Evolutionary conservation across 495 filamentous ascomycete species (phyloP).

Genomic region (Aspergillus biplanus): DNA sequence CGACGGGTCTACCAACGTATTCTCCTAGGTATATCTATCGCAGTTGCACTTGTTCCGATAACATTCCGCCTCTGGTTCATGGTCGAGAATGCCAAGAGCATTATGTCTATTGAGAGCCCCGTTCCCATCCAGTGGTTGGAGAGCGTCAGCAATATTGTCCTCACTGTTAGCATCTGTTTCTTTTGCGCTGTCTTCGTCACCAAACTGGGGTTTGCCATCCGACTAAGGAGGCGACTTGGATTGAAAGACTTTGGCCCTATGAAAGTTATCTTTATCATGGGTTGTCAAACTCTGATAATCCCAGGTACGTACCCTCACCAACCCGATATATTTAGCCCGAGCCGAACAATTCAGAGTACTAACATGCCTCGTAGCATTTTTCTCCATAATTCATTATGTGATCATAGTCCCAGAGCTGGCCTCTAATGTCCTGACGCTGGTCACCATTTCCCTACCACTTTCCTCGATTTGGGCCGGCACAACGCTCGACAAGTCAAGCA

Average conservation of each 20-base stretch:
- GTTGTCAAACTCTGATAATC: conserved; percentile 76
- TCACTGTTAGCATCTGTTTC: conserved; percentile 70
- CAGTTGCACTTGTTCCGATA: conserved; percentile 59
- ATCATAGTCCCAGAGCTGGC: conserved; percentile 58
- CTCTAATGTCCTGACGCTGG: conserved; percentile 66
- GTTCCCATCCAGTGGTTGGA: conserved; percentile 49
- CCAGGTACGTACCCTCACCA: conserved; percentile 56
- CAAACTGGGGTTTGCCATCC: conserved; percentile 68
- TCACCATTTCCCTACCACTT: conserved; percentile 75
- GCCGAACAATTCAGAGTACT: not conserved
- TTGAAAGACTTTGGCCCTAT: conserved; percentile 66
- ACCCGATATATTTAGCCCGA: not conserved
- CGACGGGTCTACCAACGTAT: conserved; percentile 41
- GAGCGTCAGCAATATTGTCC: conserved; percentile 54
- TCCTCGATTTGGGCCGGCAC: conserved; percentile 76
- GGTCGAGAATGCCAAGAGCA: conserved; percentile 58
- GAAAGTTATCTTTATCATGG: conserved; percentile 74
- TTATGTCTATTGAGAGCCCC: conserved; percentile 38
- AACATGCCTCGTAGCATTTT: conserved; percentile 56
- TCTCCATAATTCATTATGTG: conserved; percentile 66
- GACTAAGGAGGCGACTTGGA: conserved; percentile 58
- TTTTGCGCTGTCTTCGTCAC: conserved; percentile 74
- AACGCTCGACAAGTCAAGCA: conserved; percentile 35
- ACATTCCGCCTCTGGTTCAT: conserved; percentile 62
- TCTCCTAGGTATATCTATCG: conserved; percentile 52